Base-by-base conservation (phyloP, 2,329 filamentous ascomycete genomes). In the Bipolaris sorokiniana region DNA sequence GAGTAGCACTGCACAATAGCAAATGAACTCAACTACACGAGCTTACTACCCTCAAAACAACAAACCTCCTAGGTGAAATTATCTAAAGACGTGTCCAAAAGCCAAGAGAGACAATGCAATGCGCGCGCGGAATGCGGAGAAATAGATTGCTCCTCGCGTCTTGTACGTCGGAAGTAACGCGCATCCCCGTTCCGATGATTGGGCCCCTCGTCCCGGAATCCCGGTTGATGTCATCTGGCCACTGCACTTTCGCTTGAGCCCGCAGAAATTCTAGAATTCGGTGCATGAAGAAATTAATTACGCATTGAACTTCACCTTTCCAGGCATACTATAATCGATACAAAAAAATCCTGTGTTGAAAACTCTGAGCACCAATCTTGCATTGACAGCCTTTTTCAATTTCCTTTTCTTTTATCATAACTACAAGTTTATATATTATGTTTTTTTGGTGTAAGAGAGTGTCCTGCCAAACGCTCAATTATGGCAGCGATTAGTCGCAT, bases 141-240 rank as follows among this genome's bases (percentile, higher is more conserved):
- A 46, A 58, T 61, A 63, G 56, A 64, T 64, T 63, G 58, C 50
- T 59, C 56, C 33, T 36, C 45, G 42, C 48, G 54, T 47, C 7
- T 38, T 31, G 18, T 47, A 48, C 11, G 34, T 46, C 38, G 52
- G 60, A 37, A 56, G 51, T 61, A 59, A 56, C 48, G 44, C 48
- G 48, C 40, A 57, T 63, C 37, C 46, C 26, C 10, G 37, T 56
- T 56, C 58, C 53, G 59, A 56, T 61, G 59, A 64, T 64, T 64
- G 59, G 63, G 26, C 49, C 38, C 46, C 23, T 26, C 18, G 20
- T 34, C 18, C 34, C 46, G 34, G 33, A 37, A 41, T 36, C 28
- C 28, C 48, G 48, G 45, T n/a, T 42, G 44, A 62, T 62, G 61
- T 64, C 59, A 66, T 64, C 46, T 36, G 38, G 47, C 22, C 28